These are phyloP conservation scores for Nitzschia sp. DNA, from an alignment of 108 stramenopile genomes.

Conservation along the genomic window DNA sequence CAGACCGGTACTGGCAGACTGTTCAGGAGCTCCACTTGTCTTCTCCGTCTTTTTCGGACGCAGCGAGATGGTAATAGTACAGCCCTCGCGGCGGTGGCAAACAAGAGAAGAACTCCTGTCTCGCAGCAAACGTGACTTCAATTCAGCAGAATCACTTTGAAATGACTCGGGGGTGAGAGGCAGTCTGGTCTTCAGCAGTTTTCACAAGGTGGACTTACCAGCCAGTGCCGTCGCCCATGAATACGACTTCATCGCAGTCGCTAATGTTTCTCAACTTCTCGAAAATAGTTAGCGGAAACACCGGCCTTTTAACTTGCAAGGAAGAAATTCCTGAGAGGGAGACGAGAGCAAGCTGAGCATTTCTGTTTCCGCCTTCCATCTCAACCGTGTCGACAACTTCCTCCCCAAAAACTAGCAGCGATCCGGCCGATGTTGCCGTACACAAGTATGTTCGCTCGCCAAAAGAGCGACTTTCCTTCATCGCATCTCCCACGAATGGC, in stretches of 20 bases:
- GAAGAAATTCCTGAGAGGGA: neutral
- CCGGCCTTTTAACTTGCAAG: constrained; percentile 1
- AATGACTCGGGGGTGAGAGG: no score
- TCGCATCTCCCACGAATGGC: constrained; percentile 16
- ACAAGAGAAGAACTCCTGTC: constrained; percentile 53
- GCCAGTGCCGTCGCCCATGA: constrained; percentile 54
- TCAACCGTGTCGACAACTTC: constrained; percentile 19
- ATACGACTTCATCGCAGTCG: constrained; percentile 48
- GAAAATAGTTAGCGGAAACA: constrained; percentile 57
- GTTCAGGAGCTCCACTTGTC: neutral
- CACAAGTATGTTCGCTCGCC: constrained; percentile 59
- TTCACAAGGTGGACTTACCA: no score
- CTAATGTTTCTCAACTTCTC: constrained; percentile 64
- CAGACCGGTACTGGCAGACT: neutral
- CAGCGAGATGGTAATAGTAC: constrained; percentile 62
- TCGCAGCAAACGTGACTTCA: constrained; percentile 61
- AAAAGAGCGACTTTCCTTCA: constrained; percentile 8
- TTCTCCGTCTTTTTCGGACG: neutral
- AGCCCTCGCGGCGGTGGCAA: constrained; percentile 63
- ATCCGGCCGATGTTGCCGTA: constrained; percentile 55
- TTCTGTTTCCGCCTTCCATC: neutral
- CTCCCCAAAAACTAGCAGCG: constrained; percentile 65
- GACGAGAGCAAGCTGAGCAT: neutral
- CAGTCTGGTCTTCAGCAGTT: no score
- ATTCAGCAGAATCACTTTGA: constrained; percentile 10